These are phyloP conservation scores for Perkinsus marinus DNA, from an alignment of 169 alveolate genomes.

Conservation along the genomic window DNA sequence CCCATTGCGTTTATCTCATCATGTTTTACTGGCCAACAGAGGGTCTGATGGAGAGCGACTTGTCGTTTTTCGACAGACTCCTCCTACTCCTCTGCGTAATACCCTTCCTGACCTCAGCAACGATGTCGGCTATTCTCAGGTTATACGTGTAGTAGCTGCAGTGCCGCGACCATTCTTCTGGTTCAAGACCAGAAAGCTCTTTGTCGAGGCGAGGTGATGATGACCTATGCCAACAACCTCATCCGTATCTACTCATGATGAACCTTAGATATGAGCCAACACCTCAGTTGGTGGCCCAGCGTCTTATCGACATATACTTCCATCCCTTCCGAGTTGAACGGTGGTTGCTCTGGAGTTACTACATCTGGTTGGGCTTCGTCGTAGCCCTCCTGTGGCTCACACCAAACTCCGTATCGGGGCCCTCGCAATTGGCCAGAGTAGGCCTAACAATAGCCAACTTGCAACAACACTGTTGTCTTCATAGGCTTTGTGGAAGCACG, in stretches of 20 bases:
- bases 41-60: too few species aligned
- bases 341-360: not conserved
- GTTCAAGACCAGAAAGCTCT: not conserved
- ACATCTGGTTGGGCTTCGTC: not conserved
- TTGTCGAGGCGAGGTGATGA: not conserved
- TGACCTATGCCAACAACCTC: not conserved
- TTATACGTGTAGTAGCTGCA: not conserved
- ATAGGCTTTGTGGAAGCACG: constrained; percentile 2
- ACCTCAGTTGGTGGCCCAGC: not conserved
- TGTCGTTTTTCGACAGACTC: too few species aligned
- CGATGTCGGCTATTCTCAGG: too few species aligned
- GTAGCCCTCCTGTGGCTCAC: not conserved
- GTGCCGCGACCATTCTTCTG: not conserved
- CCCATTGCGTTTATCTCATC: too few species aligned
- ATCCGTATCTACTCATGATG: too few species aligned
- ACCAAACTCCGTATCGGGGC: not conserved
- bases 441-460: not conserved
- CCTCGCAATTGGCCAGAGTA: not conserved
- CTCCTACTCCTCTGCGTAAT: too few species aligned
- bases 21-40: too few species aligned
- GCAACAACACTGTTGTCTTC: not conserved
- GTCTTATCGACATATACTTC: not conserved
- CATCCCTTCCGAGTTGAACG: not conserved
- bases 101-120: too few species aligned
- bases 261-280: not conserved